Conservation (phyloP, 345 rosid genomes). For the Eucalyptus sp. region DNA sequence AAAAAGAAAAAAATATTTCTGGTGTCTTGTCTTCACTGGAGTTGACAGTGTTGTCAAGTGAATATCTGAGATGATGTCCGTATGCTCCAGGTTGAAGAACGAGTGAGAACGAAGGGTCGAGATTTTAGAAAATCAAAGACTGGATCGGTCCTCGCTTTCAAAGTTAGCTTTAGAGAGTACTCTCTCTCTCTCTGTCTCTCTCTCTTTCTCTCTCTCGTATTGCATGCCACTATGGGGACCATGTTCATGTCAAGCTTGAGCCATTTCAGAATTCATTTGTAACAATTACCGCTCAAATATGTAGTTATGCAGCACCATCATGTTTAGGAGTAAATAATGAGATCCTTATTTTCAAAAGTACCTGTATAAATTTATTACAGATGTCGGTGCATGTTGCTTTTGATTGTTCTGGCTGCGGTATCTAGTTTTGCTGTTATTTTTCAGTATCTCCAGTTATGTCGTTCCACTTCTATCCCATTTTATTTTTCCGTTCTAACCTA, state of each 20-base stretch:
- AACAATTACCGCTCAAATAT: not conserved
- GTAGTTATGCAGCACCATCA: not conserved
- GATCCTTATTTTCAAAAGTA: not conserved
- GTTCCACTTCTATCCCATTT: not conserved
- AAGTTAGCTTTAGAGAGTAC: constrained; percentile 61
- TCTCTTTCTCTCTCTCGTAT: not conserved
- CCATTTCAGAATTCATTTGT: not conserved
- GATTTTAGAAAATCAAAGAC: constrained; percentile 61
- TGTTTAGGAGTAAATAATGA: not conserved
- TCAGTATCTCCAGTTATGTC: not conserved
- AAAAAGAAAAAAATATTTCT: not conserved
- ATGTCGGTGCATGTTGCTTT: not conserved
- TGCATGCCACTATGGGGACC: not conserved
- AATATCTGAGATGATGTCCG: not conserved
- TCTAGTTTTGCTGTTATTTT: not conserved
- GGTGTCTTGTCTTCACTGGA: not conserved
- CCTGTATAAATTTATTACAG: not conserved
- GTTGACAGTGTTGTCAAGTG: not conserved
- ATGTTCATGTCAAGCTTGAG: not conserved
- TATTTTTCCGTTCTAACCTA: not conserved
- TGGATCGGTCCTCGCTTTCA: constrained; percentile 79
- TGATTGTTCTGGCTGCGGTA: not conserved
- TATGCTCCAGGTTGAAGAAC: constrained; percentile 55
- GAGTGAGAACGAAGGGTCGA: constrained; percentile 72
- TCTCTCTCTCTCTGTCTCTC: not conserved